Evolutionary conservation across 768 basidiomycete genomes (phyloP), one percentile per base, ranked within the genome.

Genomic region (Pisolithus orientalis): DNA sequence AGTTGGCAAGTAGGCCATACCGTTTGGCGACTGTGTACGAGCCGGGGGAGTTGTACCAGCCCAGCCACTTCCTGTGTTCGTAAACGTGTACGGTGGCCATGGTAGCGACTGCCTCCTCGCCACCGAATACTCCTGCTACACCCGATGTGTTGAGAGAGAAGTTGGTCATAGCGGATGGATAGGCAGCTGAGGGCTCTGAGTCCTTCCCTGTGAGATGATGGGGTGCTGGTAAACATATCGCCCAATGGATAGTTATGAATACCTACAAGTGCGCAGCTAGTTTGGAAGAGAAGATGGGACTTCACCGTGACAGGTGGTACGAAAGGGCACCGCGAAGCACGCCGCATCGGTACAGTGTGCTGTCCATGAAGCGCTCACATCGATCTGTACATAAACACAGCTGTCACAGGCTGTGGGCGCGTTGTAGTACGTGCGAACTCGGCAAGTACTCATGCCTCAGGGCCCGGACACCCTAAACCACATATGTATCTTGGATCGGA

Each of bases 21-120:
- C 63, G 60, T 51, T 61, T 72, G 8, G 68, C 72, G 8, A 73
- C 62, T 24, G 57, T 53, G 50, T 68, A 70, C 10, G 70, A 68
- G 13, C 70, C 70, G 3, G 70, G 70, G 10, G 72, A 57, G 38
- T 73, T 72, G 38, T 72, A 73, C 66, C 70, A 73, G 5, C 70
- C 70, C 13, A 73, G 38, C 66, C 62, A 72, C 27, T 55, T 63
- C 44, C 68, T 64, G 7, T 62, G 61, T 48, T 62, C 58, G 50
- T 63, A 68, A 16, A 73, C 52, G 45, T 72, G 72, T 13, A 73
- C 63, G 2, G 69, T 69, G 1, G 65, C 63, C 66, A 73, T 72
- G 21, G 72, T 68, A 1, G 72, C 63, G 34, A 34, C 13, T 11
- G 34, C 34, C 13, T 34, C 34, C 11, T 34, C 34, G 34, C 13